Evolutionary conservation across 768 basidiomycete genomes (phyloP), one percentile per base, ranked within the genome.

Genomic region (Vararia minispora): DNA sequence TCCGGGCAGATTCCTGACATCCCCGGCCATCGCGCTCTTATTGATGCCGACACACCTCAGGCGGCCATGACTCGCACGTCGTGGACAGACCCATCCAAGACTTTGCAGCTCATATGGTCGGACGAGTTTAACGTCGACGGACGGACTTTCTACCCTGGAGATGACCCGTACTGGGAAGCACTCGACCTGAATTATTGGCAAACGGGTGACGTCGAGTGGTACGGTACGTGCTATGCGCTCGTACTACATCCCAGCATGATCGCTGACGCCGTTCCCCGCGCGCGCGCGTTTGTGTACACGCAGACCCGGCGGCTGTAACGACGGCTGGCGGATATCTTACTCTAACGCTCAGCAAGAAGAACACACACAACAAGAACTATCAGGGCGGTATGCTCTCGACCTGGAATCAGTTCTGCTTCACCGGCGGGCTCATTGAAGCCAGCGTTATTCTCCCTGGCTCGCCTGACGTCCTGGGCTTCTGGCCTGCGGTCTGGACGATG

Each of bases 381-480:
- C 47, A 34, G 14, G 27, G 47, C 26, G 47, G 45, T 5, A 35
- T 48, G 45, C 13, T 48, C 35, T 17, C 47, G 24, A 32, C 47
- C 11, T 48, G 47, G 86, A 95, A 95, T 60, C 91, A 94, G 58
- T 85, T 98, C 46, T 97, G 88, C 62, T 91, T 94, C 60, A 87
- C 87, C 21, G 88, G 86, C 26, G 91, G 91, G 28, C 66, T 86
- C 41, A 64, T 91, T 36, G 76, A 85, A 46, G 61, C 69, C 3
- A 71, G 73, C 25, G 76, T 83, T 14, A 66, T 62, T 18, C 60
- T 89, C 32, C 86, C 86, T 7, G 86, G 86, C 0, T 53, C 60
- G 7, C 72, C 66, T 48, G 74, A 76, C 45, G 61, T 88, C 24
- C 60, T 49, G 14, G 72, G 70, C 41, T 56, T 88, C 3, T 88